Conservation (phyloP, 345 rosid genomes). For the Gossypium mustelinum region DNA sequence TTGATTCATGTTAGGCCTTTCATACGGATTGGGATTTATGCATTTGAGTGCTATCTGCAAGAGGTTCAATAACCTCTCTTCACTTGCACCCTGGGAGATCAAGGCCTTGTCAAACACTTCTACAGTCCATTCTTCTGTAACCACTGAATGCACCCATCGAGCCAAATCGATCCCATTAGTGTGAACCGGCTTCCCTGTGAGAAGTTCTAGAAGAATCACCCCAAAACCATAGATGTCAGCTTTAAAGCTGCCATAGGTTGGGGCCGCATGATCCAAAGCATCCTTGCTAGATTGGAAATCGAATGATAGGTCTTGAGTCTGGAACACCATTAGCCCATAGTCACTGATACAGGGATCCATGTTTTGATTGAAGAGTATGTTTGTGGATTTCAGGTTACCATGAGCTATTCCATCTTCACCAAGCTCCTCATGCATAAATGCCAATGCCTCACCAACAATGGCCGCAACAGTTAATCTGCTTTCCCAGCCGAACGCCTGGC, state of each 20-base stretch:
- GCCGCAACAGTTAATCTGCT: background rate
- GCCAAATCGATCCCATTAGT: background rate
- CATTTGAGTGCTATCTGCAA: background rate
- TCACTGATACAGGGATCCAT: background rate
- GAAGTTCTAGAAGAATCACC: slow-evolving; percentile 56
- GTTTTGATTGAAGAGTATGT: background rate
- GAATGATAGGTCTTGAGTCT: too few relatives aligned
- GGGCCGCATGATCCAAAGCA: too few relatives aligned
- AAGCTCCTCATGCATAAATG: background rate
- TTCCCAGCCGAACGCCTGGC: background rate
- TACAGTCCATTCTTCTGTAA: too few relatives aligned
- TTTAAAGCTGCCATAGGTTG: slow-evolving; percentile 22
- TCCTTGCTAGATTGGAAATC: too few relatives aligned
- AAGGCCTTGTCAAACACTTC: background rate
- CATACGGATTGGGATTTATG: background rate
- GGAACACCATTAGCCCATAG: too few relatives aligned
- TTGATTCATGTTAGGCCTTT: background rate
- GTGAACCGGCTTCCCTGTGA: background rate
- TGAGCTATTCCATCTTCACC: background rate
- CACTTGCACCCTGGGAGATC: background rate
- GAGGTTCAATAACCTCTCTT: background rate
- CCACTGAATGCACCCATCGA: background rate
- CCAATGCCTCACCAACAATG: background rate
- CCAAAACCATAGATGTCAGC: slow-evolving; percentile 39
- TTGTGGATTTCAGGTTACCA: background rate